phyloP scores from a whole-genome alignment of 345 rosid genomes.

The Aegle marmelos region DNA sequence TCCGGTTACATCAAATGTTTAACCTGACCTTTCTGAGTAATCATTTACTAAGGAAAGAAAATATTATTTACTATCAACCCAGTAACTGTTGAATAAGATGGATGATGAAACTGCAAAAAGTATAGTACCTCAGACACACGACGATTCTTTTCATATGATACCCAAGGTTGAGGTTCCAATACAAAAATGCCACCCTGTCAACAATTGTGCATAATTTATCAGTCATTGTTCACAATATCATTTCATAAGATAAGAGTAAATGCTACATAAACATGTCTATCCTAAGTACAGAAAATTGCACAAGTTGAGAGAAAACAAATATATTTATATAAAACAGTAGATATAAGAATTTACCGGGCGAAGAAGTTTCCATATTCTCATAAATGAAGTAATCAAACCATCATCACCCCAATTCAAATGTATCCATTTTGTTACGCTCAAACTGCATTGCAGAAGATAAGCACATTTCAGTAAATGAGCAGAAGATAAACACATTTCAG shows the following conservation, averaged over 20 bases:
- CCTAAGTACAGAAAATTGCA: not conserved
- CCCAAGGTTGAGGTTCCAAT: conserved; percentile 98
- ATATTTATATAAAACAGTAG: not conserved
- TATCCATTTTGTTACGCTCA: conserved; percentile 97
- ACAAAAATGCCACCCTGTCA: conserved; percentile 84
- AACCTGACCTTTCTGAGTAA: not conserved
- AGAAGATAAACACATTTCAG: conserved; percentile 12
- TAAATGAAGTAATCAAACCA: conserved; percentile 70
- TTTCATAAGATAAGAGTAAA: not conserved
- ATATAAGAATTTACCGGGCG: conserved; percentile 45
- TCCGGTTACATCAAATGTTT: not conserved
- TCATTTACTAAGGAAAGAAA: not conserved
- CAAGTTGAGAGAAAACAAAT: not conserved
- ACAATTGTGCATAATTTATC: conserved; percentile 5
- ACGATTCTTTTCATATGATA: conserved; percentile 79
- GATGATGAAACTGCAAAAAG: not conserved
- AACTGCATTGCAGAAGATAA: conserved; percentile 42
- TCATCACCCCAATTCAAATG: conserved; percentile 98
- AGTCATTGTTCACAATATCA: not conserved
- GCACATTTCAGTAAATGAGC: conserved; percentile 5
- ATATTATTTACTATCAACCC: not conserved
- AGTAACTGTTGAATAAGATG: not conserved
- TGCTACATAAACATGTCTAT: not conserved
- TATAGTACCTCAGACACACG: conserved; percentile 68
- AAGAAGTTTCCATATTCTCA: conserved; percentile 79